Conservation (phyloP, 2,329 filamentous ascomycete genomes). For the Scedosporium apiospermum region DNA sequence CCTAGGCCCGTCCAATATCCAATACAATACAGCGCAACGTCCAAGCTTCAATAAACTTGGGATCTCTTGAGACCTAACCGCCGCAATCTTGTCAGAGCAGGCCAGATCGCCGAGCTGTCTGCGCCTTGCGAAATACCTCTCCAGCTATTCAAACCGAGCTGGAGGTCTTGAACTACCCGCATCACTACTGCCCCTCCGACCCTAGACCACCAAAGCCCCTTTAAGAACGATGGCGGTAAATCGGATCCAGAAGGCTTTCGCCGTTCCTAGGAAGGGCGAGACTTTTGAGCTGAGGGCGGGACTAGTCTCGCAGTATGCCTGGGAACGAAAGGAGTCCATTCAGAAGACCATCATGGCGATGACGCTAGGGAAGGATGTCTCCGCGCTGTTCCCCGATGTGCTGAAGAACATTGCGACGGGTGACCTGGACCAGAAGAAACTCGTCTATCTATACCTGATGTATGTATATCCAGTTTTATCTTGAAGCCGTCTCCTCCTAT, state of each 20-base stretch:
- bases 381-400: slow-evolving; percentile 91
- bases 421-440: slow-evolving; percentile 97
- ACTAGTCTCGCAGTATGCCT: slow-evolving; percentile 96
- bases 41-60: not conserved
- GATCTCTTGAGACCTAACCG: not conserved
- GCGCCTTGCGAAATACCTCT: not conserved
- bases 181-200: not conserved
- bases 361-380: slow-evolving; percentile 98
- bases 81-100: not conserved
- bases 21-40: not conserved
- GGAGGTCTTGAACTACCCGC: not conserved
- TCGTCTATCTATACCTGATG: slow-evolving; percentile 98
- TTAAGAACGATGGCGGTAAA: slow-evolving; percentile 74
- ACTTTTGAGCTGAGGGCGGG: slow-evolving; percentile 95
- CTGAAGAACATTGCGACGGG: slow-evolving; percentile 95
- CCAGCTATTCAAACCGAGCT: not conserved
- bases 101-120: not conserved
- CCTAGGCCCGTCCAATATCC: not conserved
- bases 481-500: not conserved
- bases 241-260: slow-evolving; percentile 88
- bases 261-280: slow-evolving; percentile 89
- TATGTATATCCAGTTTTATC: slow-evolving; percentile 30
- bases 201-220: not conserved
- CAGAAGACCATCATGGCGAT: slow-evolving; percentile 99
- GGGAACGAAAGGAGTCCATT: slow-evolving; percentile 97